Base-by-base conservation (phyloP, 2,329 filamentous ascomycete species). In the Aspergillus terreus region DNA sequence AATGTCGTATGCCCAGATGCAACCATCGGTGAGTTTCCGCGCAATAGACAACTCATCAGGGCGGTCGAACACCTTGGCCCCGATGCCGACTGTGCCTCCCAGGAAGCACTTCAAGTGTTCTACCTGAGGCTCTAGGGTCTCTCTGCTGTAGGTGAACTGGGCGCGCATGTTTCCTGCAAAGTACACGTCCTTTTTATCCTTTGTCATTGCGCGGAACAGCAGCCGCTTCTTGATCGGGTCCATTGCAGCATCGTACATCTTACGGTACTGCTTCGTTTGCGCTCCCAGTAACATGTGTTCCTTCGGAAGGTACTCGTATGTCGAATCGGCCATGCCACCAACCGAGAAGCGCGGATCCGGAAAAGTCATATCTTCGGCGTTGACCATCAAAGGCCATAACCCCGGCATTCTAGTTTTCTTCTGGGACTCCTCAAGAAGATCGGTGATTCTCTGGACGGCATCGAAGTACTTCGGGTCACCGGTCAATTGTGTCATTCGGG, bases 401-500 rank as follows among this genome's bases (percentile, higher is more conserved):
- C 92, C 91, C 1, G 87, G 83, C 2, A 96, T 73, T 3, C 79
- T 75, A 1, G 88, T 91, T 4, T 77, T 69, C 59, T 84, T 81
- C 71, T 96, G 90, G 71, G 85, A 84, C 40, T 86, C 80, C 54
- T 90, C 82, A 17, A 96, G 78, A 2, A 84, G 84, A 63, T 95
- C 76, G 21, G 89, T 92, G 62, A 96, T 88, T 52, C 92, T 84
- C 51, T 90, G 88, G 45, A 95, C 80, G 17, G 91, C 92, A 69
- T 96, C 92, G 65, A 92, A 96, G 72, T 94, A 96, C 66, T 86
- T 92, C 51, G 85, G 74, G 54, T 94, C 79, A 32, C 83, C 82
- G 0, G 91, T 96, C 53, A 96, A 76, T 69, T 96, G 92, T 4
- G 91, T 87, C 32, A 96, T 78, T 10, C 91, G 82, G 0, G 90